These are phyloP conservation scores for Salix brachista DNA, from an alignment of 345 rosid species.

Conservation along the genomic window DNA sequence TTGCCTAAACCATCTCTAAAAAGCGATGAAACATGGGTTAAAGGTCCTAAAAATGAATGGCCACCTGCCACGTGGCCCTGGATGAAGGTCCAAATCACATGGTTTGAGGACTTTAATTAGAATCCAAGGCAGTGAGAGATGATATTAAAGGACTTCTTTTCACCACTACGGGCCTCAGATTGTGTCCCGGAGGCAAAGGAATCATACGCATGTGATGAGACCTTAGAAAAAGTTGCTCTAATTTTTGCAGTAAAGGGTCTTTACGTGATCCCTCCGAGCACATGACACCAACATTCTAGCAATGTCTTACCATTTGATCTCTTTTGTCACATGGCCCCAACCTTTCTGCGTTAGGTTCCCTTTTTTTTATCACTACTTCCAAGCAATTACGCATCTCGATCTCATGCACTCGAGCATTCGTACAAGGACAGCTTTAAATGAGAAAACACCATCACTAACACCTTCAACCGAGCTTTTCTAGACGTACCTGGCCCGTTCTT, in stretches of 20 bases:
- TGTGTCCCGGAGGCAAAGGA: constrained; percentile 39
- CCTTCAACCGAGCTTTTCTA: not conserved
- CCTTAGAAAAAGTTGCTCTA: constrained; percentile 18
- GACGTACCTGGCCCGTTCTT: not conserved
- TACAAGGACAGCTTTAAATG: not conserved
- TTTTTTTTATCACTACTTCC: constrained; percentile 8
- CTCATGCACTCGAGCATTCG: not conserved
- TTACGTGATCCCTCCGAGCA: constrained; percentile 25
- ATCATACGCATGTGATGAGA: constrained; percentile 34
- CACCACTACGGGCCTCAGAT: constrained; percentile 25
- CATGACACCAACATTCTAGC: constrained; percentile 38
- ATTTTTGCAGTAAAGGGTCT: constrained; percentile 18
- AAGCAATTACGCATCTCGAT: not conserved
- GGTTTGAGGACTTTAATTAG: constrained; percentile 37
- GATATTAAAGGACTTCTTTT: constrained; percentile 16
- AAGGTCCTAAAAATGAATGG: not conserved
- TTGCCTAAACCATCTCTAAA: constrained; percentile 9
- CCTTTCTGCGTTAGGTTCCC: not conserved
- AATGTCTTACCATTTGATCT: constrained; percentile 4
- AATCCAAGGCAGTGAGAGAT: constrained; percentile 39
- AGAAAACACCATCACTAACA: not conserved
- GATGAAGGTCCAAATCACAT: constrained; percentile 29
- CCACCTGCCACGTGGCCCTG: constrained; percentile 6
- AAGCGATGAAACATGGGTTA: constrained; percentile 3
- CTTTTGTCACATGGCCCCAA: constrained; percentile 38